Base-by-base conservation (phyloP, 208 protist species). In the Leishmania amazonensis region DNA sequence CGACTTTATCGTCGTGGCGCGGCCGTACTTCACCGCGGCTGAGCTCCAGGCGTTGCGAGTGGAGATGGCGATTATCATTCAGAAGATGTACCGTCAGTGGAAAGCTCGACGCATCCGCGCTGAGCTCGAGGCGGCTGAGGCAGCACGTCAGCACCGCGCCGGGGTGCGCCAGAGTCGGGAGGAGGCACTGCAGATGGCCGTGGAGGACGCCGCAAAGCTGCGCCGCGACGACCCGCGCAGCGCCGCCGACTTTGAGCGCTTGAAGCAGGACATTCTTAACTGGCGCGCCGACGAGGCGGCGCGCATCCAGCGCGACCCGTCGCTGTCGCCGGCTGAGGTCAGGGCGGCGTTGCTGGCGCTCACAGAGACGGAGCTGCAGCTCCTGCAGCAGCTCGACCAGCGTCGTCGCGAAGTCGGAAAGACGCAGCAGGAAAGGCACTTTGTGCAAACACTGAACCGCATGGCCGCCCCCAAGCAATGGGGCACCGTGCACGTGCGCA, bases 331-430 rank as follows among this genome's bases (percentile, higher is more conserved):
- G 40, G 85, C 79, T 19, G 91, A 98, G 75, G 83, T 85, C 40
- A 85, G 93, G 38, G 79, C 81, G 31, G 94, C 96, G 13, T 86
- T 98, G 76, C 75, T 93, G 40, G 91, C 98, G 28, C 89, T 99
- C 40, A 97, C 98, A 5, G 94, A 96, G 80, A 97, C 98, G 80
- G 96, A 99, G 88, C 87, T 98, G 72, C 95, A 98, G 79, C 88
- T 99, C 70, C 86, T 99, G 47, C 97, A 99, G 86, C 98, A 98
- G 45, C 96, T 99, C n/a, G 98, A 99, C 79, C 87, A 89, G 78
- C 93, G 98, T 57, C 94, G 96, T 68, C 87, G 87, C 21, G 68
- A 78, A 65, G 96, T 95, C 13, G 68, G 88, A 62, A 81, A 90
- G 81, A 89, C 95, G 40, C 95, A 90, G 38, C 85, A 91, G 40